A percentile compares a stretch with the other conserved stretches of the same genome.
phyloP scores from a whole-genome alignment of 345 rosid genomes.

The Ceriops tagal region DNA sequence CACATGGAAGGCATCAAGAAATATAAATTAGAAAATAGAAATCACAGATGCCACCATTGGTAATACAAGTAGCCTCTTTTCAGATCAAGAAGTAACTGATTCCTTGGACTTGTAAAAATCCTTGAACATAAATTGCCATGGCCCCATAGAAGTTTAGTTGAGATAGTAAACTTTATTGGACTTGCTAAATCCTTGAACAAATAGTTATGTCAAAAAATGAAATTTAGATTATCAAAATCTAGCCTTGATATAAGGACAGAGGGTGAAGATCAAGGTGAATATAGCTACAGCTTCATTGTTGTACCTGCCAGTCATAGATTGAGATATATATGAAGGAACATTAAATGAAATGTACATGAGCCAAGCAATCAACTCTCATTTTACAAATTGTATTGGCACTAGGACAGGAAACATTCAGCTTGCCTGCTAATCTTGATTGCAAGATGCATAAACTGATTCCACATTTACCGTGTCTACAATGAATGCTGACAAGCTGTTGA shows the following conservation, averaged over 20 bases:
- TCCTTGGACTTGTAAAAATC: slow-evolving; percentile 10
- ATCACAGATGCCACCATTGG: slow-evolving; percentile 77
- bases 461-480: background rate
- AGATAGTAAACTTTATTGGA: background rate
- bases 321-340: slow-evolving; percentile 97
- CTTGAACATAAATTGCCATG: slow-evolving; percentile 43
- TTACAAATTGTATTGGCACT: background rate
- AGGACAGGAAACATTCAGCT: background rate
- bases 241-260: slow-evolving; percentile 92
- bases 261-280: slow-evolving; percentile 92
- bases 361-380: background rate
- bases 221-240: slow-evolving; percentile 23
- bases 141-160: slow-evolving; percentile 50
- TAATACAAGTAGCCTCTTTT: slow-evolving; percentile 76
- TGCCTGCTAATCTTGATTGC: background rate
- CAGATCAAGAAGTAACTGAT: slow-evolving; percentile 41
- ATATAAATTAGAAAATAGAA: slow-evolving; percentile 71
- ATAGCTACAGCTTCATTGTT: slow-evolving; percentile 99
- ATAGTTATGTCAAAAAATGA: slow-evolving; percentile 5
- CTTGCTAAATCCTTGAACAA: background rate
- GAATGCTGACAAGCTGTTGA: background rate
- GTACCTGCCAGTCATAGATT: slow-evolving; percentile 98
- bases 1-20: slow-evolving; percentile 97
- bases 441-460: background rate
- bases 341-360: slow-evolving; percentile 27